Evolutionary conservation across 2,329 filamentous ascomycete genomes (phyloP).

Genomic region (Fusarium multiceps): DNA sequence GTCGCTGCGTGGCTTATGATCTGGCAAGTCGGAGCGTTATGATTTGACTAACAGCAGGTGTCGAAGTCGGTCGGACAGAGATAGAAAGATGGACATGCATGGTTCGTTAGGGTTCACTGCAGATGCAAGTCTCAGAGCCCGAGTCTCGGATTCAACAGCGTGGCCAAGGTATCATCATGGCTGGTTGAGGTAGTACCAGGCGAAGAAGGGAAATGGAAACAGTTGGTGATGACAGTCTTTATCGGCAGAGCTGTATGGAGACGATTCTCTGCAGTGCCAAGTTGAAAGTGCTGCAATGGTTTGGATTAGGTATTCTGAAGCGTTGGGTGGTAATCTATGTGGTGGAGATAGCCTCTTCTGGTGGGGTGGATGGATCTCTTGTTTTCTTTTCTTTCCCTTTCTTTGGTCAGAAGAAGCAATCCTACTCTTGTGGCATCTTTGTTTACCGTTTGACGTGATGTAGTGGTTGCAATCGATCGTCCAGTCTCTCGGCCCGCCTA

Average conservation of each 20-base stretch:
- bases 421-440: background rate
- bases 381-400: background rate
- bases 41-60: background rate
- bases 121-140: slow-evolving; percentile 29
- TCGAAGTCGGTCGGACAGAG: slow-evolving; percentile 12
- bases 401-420: background rate
- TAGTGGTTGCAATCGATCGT: slow-evolving; percentile 5
- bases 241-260: slow-evolving; percentile 1
- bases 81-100: slow-evolving; percentile 9
- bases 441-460: background rate
- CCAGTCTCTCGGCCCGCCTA: background rate
- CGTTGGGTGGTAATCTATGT: background rate
- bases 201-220: slow-evolving; percentile 1
- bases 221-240: no score
- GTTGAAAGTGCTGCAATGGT: background rate
- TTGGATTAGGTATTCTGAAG: background rate
- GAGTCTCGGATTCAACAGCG: slow-evolving; percentile 28
- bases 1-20: slow-evolving; percentile 6
- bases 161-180: slow-evolving; percentile 18
- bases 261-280: slow-evolving; percentile 9
- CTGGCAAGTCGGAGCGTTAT: slow-evolving; percentile 1
- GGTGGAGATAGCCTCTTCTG: background rate
- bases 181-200: slow-evolving; percentile 15
- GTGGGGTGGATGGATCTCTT: background rate
- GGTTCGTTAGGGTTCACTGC: slow-evolving; percentile 25